Base-by-base conservation (phyloP, 345 rosid genomes). In the Zanthoxylum bungeanum region DNA sequence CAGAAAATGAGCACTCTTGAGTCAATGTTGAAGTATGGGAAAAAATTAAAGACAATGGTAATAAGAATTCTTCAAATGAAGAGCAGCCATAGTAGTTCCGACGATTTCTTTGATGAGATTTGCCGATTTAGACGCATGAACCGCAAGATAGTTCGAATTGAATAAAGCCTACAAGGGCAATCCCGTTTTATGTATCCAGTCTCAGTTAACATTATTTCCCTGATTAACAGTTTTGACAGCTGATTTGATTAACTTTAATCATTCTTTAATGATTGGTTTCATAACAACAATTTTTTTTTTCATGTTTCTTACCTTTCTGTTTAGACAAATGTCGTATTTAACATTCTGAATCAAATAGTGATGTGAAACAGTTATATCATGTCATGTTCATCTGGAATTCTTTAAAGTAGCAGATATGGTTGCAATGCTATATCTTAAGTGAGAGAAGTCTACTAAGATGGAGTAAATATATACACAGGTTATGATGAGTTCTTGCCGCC, bases 1-100 rank as follows among this genome's bases (percentile, higher is more conserved):
- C 99, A 95, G 87, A 95, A 95, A 81, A 89, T 95, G 88, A 87
- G 80, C 84, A 95, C 97, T 0, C 91, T 95, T 0, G 99, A 95
- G 76, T 95, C 97, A 1, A 78, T 95, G 46, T 64, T 95, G 73
- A 88, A 84, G 79, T 87, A 85, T n/a, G 88, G 96, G 7, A 89
- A 83, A 73, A 83, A 70, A 60, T 66, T 95, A 27, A 92, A 82
- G 78, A 53, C 74, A 21, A 81, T 95, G 96, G 86, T 71, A 58
- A 88, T 95, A 69, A 88, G 93, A 88, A 86, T 95, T 75, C 97
- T 92, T 74, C 90, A 85, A 66, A 95, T 92, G 98, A 90, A 91
- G 89, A 92, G 98, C 80, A 85, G 73, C 83, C 98, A 95, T 75
- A 85, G 89, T 76, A 90, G 99, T 63, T 81, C 96, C 37, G 99